Evolutionary conservation across 148 eudicot genomes (phyloP).

Genomic region (Oxyria digyna): DNA sequence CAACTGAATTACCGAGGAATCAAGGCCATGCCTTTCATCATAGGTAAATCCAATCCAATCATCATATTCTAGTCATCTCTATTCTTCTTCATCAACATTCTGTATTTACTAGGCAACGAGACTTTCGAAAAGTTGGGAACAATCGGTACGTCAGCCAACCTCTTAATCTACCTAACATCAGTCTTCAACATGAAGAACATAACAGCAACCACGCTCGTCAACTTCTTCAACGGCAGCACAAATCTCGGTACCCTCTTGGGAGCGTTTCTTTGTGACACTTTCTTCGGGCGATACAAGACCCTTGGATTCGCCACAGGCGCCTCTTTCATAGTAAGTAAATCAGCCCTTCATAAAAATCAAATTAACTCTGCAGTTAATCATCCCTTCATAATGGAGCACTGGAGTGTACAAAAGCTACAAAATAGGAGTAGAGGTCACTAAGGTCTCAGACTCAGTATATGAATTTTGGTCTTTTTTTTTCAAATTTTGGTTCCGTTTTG

Average conservation of each 20-base stretch:
- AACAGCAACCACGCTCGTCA: conserved; percentile 21
- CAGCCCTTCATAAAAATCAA: not conserved
- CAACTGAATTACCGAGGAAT: conserved; percentile 7
- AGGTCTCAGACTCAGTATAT: too few relatives aligned
- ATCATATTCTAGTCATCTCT: not conserved
- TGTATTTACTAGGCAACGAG: conserved; percentile 19
- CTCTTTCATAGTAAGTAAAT: conserved; percentile 17
- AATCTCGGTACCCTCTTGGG: conserved; percentile 25
- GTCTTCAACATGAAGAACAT: conserved; percentile 23
- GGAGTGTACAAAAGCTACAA: too few relatives aligned
- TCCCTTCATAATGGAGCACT: too few relatives aligned
- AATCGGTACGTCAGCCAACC: conserved; percentile 21
- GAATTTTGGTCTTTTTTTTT: too few relatives aligned
- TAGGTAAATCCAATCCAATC: not conserved
- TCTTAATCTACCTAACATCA: conserved; percentile 21
- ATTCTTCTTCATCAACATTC: not conserved
- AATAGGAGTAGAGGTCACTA: too few relatives aligned
- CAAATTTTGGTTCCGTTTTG: too few relatives aligned
- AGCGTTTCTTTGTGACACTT: conserved; percentile 27
- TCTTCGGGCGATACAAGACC: conserved; percentile 30
- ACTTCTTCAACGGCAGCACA: conserved; percentile 25
- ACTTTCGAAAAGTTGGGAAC: conserved; percentile 33
- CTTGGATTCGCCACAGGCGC: conserved; percentile 21
- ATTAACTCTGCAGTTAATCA: too few relatives aligned
- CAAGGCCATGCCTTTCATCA: conserved; percentile 11